Evolutionary conservation across 2,329 filamentous ascomycete genomes (phyloP).

Genomic region (Didymella pinodella): DNA sequence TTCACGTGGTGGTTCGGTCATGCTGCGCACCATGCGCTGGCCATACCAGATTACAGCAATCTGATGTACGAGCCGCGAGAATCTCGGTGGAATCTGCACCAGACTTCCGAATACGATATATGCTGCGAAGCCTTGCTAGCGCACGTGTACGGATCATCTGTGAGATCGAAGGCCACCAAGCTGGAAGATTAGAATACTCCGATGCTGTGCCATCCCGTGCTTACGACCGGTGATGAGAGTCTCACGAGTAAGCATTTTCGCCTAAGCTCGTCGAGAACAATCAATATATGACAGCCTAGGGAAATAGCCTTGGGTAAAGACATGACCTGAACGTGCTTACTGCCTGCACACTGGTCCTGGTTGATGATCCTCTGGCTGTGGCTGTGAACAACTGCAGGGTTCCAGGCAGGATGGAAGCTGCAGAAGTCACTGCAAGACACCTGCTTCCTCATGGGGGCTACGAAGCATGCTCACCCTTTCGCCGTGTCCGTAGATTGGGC

Average conservation of each 20-base stretch:
- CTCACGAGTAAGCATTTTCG: slow-evolving; percentile 2
- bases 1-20: slow-evolving; percentile 23
- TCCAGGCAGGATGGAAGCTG: slow-evolving; percentile 3
- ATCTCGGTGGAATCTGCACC: slow-evolving; percentile 17
- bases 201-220: slow-evolving; percentile 14
- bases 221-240: slow-evolving; percentile 3
- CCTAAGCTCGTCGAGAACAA: not conserved
- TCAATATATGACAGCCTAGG: slow-evolving; percentile 7
- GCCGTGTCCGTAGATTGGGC: slow-evolving; percentile 11
- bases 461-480: not conserved
- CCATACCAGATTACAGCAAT: slow-evolving; percentile 22
- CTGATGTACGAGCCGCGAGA: slow-evolving; percentile 14
- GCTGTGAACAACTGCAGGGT: slow-evolving; percentile 26
- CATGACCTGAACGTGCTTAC: slow-evolving; percentile 8
- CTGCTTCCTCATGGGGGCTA: not conserved
- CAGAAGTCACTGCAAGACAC: slow-evolving; percentile 4
- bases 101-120: slow-evolving; percentile 18
- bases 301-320: slow-evolving; percentile 1
- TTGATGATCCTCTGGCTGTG: slow-evolving; percentile 20
- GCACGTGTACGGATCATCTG: slow-evolving; percentile 13
- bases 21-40: slow-evolving; percentile 15
- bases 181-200: slow-evolving; percentile 13
- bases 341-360: slow-evolving; percentile 7
- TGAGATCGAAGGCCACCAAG: slow-evolving; percentile 8
- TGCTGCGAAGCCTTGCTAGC: slow-evolving; percentile 21